A percentile compares a stretch with the other conserved stretches of the same genome.
Conservation (phyloP, 768 basidiomycete species). For the Pleurotus sapidus region DNA sequence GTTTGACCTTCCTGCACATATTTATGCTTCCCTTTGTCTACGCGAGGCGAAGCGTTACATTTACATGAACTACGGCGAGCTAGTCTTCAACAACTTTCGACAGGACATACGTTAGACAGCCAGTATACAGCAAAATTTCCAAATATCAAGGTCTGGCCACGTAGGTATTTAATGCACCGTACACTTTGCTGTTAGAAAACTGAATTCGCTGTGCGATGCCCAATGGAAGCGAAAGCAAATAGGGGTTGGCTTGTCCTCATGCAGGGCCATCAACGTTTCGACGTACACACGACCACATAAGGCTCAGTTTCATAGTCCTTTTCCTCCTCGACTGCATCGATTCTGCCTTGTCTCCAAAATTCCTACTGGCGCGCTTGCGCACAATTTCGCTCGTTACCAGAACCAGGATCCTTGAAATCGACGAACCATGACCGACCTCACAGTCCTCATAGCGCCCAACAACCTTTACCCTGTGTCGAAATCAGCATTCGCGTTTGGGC, state of each 20-base stretch:
- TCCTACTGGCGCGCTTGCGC: background rate
- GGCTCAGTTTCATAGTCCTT: background rate
- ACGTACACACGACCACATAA: background rate
- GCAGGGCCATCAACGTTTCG: background rate
- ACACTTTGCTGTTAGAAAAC: too few species aligned
- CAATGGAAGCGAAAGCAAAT: too few species aligned
- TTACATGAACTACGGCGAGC: too few species aligned
- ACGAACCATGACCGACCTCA: conserved; percentile 44
- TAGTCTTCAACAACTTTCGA: too few species aligned
- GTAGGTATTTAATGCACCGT: too few species aligned
- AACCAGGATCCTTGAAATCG: background rate
- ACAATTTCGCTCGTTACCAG: conserved; percentile 3
- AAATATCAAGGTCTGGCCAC: too few species aligned
- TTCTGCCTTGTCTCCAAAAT: background rate
- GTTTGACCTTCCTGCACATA: too few species aligned
- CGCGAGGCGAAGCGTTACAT: too few species aligned
- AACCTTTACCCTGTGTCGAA: conserved; percentile 36
- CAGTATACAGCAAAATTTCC: too few species aligned
- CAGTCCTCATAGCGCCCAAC: conserved; percentile 47
- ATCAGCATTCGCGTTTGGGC: conserved; percentile 28
- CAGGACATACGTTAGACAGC: too few species aligned
- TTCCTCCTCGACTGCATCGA: background rate
- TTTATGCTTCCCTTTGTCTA: too few species aligned
- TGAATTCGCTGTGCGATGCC: too few species aligned
- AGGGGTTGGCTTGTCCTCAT: background rate